Evolutionary conservation across 345 rosid species (phyloP).

Genomic region (Trapa bicornis): DNA sequence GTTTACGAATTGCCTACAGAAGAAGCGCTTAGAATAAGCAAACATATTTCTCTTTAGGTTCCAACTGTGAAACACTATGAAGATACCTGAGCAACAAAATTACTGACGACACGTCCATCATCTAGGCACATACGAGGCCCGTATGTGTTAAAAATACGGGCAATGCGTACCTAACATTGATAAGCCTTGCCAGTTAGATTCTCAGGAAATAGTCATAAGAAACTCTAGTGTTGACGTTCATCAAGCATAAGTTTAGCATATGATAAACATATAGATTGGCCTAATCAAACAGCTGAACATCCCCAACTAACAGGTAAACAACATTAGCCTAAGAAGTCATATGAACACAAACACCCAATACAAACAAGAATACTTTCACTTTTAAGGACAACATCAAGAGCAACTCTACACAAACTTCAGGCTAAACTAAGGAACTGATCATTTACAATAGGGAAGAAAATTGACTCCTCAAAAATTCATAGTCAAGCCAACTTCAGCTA

Average conservation of each 20-base stretch:
- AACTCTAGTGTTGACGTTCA: neutral
- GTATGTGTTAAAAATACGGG: constrained; percentile 93
- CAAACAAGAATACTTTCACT: neutral
- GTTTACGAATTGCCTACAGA: constrained; percentile 64
- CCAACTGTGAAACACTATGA: neutral
- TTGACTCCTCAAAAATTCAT: neutral
- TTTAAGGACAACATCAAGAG: neutral
- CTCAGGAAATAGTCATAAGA: neutral
- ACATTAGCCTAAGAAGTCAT: neutral
- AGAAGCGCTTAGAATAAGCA: constrained; percentile 4
- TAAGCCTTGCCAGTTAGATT: neutral
- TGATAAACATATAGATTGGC: neutral
- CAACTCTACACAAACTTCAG: no score
- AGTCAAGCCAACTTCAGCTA: neutral
- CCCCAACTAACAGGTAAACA: neutral
- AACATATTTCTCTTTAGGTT: neutral
- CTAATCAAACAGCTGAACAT: neutral
- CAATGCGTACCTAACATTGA: constrained; percentile 79
- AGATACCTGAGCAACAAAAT: constrained; percentile 88
- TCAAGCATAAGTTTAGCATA: neutral
- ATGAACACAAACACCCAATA: neutral
- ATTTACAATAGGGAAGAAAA: neutral
- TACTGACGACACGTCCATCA: constrained; percentile 99
- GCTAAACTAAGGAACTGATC: neutral
- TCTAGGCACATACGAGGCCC: constrained; percentile 99